These are phyloP conservation scores for Cyclospora cayetanensis DNA, from an alignment of 169 alveolate species.

Conservation along the genomic window DNA sequence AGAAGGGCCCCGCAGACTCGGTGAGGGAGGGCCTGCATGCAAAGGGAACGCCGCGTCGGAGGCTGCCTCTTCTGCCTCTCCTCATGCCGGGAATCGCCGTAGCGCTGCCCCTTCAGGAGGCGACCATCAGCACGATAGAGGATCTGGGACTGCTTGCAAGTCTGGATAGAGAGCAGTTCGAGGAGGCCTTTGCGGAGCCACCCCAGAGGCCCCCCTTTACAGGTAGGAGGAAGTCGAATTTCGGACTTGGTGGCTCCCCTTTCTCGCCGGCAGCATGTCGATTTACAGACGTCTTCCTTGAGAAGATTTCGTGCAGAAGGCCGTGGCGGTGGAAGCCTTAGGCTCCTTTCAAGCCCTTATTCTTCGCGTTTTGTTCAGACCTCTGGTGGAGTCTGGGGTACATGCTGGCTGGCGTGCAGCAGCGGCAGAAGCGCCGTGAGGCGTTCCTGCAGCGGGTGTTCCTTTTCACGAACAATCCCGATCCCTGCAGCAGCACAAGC, in stretches of 20 bases:
- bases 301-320: too few species aligned
- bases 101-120: neutral
- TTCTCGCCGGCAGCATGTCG: too few species aligned
- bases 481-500: neutral
- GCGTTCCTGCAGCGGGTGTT: neutral
- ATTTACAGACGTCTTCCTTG: too few species aligned
- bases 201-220: neutral
- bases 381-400: neutral
- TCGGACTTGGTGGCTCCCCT: too few species aligned
- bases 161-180: neutral
- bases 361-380: too few species aligned
- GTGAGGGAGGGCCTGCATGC: neutral
- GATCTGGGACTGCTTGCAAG: neutral
- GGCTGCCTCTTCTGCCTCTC: too few species aligned
- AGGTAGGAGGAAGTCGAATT: neutral
- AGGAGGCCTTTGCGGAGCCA: neutral
- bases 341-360: too few species aligned
- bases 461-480: neutral
- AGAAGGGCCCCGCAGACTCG: neutral
- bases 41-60: too few species aligned
- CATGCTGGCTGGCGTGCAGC: neutral
- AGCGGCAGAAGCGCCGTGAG: neutral
- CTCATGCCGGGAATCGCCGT: neutral
- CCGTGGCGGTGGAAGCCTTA: too few species aligned
- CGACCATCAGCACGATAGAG: neutral